Evolutionary conservation across 1,139 yeast species (phyloP).

Genomic region (Kodamaea derodonti): DNA sequence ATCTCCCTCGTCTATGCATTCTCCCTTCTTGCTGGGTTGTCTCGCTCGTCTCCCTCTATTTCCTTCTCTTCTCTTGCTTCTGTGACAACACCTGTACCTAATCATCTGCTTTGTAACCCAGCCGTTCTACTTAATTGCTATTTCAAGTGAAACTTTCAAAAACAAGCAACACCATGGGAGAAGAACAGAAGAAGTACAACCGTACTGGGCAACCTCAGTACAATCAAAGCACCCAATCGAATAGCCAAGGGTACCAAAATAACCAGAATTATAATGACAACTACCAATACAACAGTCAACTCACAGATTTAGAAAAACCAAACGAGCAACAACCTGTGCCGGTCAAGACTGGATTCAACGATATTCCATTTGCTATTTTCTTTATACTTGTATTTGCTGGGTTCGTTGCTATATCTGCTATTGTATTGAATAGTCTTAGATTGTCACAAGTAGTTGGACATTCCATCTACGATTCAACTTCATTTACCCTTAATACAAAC

Average conservation of each 20-base stretch:
- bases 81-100: no score
- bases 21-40: no score
- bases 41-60: no score
- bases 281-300: slow-evolving; percentile 8
- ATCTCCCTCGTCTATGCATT: no score
- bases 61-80: no score
- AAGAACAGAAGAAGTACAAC: no score
- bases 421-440: slow-evolving; percentile 63
- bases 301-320: slow-evolving; percentile 26
- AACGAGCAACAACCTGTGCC: slow-evolving; percentile 35
- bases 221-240: neutral
- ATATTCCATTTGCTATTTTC: slow-evolving; percentile 66
- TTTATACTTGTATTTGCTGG: slow-evolving; percentile 63
- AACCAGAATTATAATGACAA: slow-evolving; percentile 5
- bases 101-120: no score
- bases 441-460: slow-evolving; percentile 55
- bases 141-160: no score
- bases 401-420: slow-evolving; percentile 66
- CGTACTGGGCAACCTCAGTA: neutral
- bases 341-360: slow-evolving; percentile 71
- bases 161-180: neutral
- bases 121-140: no score
- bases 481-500: slow-evolving; percentile 67
- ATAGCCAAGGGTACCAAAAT: no score
- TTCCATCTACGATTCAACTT: slow-evolving; percentile 55